Conservation (phyloP, 495 filamentous ascomycete genomes). For the Elaphomyces granulatus region DNA sequence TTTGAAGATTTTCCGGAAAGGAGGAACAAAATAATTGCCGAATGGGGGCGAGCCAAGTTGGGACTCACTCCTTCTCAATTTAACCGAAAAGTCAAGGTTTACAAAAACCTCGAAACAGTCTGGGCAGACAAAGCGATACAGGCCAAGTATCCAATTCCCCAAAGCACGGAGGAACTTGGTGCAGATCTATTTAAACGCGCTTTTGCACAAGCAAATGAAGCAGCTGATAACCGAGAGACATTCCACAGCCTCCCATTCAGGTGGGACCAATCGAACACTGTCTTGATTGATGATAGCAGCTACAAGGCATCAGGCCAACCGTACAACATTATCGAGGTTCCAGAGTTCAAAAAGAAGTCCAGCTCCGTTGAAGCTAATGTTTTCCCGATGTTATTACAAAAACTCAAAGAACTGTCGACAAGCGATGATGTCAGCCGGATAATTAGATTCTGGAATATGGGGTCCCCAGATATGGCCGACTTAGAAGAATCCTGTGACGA, state of each 20-base stretch:
- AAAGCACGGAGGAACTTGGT: neutral
- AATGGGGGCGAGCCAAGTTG: conserved; percentile 73
- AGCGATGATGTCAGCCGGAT: conserved; percentile 29
- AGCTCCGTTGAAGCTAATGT: conserved; percentile 18
- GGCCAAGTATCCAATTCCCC: conserved; percentile 36
- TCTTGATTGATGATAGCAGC: conserved; percentile 72
- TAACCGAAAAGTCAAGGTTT: conserved; percentile 59
- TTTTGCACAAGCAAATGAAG: neutral
- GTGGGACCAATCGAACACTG: conserved; percentile 77
- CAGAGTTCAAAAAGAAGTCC: conserved; percentile 45
- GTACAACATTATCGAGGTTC: conserved; percentile 63
- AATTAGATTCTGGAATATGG: conserved; percentile 19
- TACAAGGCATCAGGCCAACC: conserved; percentile 74
- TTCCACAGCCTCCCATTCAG: conserved; percentile 1
- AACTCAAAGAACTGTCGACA: conserved; percentile 20
- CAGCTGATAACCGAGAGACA: conserved; percentile 4
- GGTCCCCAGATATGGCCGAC: no score
- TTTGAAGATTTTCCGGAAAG: conserved; percentile 25
- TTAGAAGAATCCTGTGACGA: no score
- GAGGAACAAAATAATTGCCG: conserved; percentile 45
- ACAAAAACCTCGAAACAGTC: conserved; percentile 62
- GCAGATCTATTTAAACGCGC: conserved; percentile 1
- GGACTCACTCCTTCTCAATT: conserved; percentile 50
- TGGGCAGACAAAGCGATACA: conserved; percentile 49
- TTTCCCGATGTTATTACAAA: conserved; percentile 20